Conservation (phyloP, 768 basidiomycete species). For the Lentinula boryana region DNA sequence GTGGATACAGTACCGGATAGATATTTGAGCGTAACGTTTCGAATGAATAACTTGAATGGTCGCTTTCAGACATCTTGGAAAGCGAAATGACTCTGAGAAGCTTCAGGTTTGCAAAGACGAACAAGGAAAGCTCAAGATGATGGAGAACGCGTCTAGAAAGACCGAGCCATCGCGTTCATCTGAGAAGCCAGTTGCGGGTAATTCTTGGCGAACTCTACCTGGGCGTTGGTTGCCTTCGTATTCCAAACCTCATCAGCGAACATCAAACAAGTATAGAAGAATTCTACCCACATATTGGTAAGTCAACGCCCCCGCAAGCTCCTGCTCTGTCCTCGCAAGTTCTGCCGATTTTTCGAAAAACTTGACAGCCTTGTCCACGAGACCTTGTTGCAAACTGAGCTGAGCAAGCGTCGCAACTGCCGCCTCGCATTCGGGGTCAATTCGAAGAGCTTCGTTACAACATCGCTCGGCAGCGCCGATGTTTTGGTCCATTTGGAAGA, state of each 20-base stretch:
- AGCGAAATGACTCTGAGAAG: too few species aligned
- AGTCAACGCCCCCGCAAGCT: conserved; percentile 73
- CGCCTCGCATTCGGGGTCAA: conserved; percentile 94
- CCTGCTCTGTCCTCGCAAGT: conserved; percentile 85
- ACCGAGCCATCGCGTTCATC: conserved; percentile 41
- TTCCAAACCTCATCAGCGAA: neutral
- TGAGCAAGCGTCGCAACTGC: conserved; percentile 96
- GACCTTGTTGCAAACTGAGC: conserved; percentile 84
- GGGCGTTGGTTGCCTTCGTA: conserved; percentile 68
- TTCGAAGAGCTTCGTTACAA: conserved; percentile 80
- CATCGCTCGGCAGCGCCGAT: conserved; percentile 74
- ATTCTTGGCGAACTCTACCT: conserved; percentile 74
- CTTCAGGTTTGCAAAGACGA: too few species aligned
- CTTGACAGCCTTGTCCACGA: conserved; percentile 78
- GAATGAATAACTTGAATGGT: neutral
- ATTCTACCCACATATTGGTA: conserved; percentile 65
- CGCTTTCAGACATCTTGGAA: too few species aligned
- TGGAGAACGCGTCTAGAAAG: neutral
- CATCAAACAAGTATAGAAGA: neutral
- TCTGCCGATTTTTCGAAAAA: conserved; percentile 83
- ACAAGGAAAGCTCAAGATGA: neutral
- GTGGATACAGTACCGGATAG: neutral
- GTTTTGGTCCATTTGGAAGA: conserved; percentile 96
- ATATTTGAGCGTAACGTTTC: neutral
- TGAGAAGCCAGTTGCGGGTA: conserved; percentile 85